Conservation (phyloP, 441 rosid genomes). For the Lepidium campestre region DNA sequence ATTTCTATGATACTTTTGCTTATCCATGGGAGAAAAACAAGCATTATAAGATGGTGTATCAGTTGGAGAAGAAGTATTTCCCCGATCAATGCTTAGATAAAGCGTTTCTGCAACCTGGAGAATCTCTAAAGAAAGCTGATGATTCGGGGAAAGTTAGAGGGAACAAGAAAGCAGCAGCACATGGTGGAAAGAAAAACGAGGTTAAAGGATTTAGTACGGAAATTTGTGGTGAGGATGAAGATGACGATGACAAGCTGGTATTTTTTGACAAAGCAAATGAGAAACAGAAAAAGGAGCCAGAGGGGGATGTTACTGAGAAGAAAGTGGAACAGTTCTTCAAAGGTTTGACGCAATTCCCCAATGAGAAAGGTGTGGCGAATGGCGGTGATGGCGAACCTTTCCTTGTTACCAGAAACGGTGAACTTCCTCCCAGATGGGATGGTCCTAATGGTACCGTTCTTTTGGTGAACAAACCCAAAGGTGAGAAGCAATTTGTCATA, state of each 20-base stretch:
- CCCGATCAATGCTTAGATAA: slow-evolving; percentile 87
- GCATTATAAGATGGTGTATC: slow-evolving; percentile 97
- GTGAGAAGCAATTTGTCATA: slow-evolving; percentile 27
- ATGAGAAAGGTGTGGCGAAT: slow-evolving; percentile 41
- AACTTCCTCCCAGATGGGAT: slow-evolving; percentile 91
- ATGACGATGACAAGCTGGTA: slow-evolving; percentile 41
- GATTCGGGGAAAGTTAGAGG: slow-evolving; percentile 24
- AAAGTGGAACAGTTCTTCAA: slow-evolving; percentile 84
- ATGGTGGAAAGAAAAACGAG: slow-evolving; percentile 14
- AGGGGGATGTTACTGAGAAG: slow-evolving; percentile 54
- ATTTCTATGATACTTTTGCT: slow-evolving; percentile 74
- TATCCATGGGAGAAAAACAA: slow-evolving; percentile 94
- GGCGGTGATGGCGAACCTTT: slow-evolving; percentile 59
- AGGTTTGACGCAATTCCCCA: slow-evolving; percentile 68
- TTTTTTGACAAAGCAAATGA: slow-evolving; percentile 54
- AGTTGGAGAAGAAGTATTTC: slow-evolving; percentile 90
- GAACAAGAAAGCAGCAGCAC: slow-evolving; percentile 24
- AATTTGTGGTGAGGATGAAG: slow-evolving; percentile 21
- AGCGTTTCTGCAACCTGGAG: slow-evolving; percentile 76
- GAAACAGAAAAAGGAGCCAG: slow-evolving; percentile 19
- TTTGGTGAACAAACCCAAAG: slow-evolving; percentile 93
- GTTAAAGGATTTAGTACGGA: slow-evolving; percentile 22
- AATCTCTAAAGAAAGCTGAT: slow-evolving; percentile 24
- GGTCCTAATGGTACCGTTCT: slow-evolving; percentile 75
- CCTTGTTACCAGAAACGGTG: slow-evolving; percentile 63